Percentiles rank a stretch among this genome's conserved stretches.
Conservation (phyloP, 2,329 filamentous ascomycete species). For the Apiospora saccharicola region DNA sequence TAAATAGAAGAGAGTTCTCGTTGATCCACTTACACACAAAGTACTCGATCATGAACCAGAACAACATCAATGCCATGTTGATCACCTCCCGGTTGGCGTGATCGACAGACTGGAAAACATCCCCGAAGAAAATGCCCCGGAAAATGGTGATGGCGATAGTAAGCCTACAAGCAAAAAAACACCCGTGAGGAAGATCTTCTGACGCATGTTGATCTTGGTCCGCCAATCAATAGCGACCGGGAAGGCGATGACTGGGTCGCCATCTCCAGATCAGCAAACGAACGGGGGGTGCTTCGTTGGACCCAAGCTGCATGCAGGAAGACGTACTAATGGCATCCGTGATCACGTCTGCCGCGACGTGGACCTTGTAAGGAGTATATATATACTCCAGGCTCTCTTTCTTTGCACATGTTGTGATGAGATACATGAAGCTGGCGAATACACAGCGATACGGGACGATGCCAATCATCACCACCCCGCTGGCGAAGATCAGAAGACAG, state of each 20-base stretch:
- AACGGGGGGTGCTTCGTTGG: too few species aligned
- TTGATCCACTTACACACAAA: conserved; percentile 23
- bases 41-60: conserved; percentile 34
- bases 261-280: not conserved
- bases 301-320: not conserved
- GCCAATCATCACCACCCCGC: conserved; percentile 24
- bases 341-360: conserved; percentile 26
- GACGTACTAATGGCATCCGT: conserved; percentile 31
- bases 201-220: conserved; percentile 28
- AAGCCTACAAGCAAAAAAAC: conserved; percentile 31
- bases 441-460: conserved; percentile 28
- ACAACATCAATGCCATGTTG: conserved; percentile 28
- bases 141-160: conserved; percentile 34
- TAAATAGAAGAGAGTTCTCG: not conserved
- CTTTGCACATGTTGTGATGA: not conserved
- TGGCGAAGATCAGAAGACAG: conserved; percentile 26
- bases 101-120: conserved; percentile 26
- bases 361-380: conserved; percentile 25
- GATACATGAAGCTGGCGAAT: conserved; percentile 26
- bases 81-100: not conserved
- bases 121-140: conserved; percentile 31
- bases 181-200: conserved; percentile 30
- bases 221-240: conserved; percentile 31
- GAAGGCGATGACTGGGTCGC: conserved; percentile 29
- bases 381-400: conserved; percentile 22